phyloP scores from a whole-genome alignment of 2,329 filamentous ascomycete genomes.

The Aurifilum marmelostoma region DNA sequence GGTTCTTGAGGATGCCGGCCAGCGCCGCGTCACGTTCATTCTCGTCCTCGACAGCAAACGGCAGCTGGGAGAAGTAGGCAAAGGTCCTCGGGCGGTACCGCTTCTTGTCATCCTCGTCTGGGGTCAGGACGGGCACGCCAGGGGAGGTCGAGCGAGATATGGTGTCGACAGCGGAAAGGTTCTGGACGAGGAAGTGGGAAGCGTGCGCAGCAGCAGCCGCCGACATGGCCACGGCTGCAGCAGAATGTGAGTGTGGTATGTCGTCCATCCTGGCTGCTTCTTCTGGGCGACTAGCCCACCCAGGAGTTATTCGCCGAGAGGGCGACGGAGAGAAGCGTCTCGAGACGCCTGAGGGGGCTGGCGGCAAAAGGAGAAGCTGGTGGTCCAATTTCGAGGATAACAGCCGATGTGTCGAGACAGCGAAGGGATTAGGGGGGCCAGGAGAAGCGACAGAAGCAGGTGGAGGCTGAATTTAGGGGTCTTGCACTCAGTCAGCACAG shows the following conservation, averaged over 20 bases:
- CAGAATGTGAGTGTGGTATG: slow-evolving; percentile 32
- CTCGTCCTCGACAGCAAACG: slow-evolving; percentile 85
- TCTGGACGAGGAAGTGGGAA: slow-evolving; percentile 42
- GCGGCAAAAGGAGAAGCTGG: slow-evolving; percentile 6
- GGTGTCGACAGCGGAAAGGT: slow-evolving; percentile 60
- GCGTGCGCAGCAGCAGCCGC: slow-evolving; percentile 42
- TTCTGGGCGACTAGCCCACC: neutral
- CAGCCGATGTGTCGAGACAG: neutral
- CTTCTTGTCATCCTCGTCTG: slow-evolving; percentile 58
- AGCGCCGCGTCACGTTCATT: slow-evolving; percentile 76
- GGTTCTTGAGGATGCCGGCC: slow-evolving; percentile 85
- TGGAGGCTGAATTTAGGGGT: neutral
- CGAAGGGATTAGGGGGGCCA: neutral
- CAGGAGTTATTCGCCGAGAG: neutral
- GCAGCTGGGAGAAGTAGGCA: slow-evolving; percentile 87
- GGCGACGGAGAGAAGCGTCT: neutral
- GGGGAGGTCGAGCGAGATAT: slow-evolving; percentile 87
- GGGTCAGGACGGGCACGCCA: slow-evolving; percentile 58
- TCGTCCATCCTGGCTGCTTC: slow-evolving; percentile 41
- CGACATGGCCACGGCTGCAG: slow-evolving; percentile 40
- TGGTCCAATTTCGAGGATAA: slow-evolving; percentile 15
- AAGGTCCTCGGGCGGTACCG: slow-evolving; percentile 87
- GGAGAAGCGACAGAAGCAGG: neutral
- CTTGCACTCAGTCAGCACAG: neutral
- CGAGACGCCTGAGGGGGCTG: slow-evolving; percentile 17